Percentiles rank a stretch among this genome's conserved stretches.
Conservation (phyloP, 352 stramenopile genomes). For the Pythium aristosporum region DNA sequence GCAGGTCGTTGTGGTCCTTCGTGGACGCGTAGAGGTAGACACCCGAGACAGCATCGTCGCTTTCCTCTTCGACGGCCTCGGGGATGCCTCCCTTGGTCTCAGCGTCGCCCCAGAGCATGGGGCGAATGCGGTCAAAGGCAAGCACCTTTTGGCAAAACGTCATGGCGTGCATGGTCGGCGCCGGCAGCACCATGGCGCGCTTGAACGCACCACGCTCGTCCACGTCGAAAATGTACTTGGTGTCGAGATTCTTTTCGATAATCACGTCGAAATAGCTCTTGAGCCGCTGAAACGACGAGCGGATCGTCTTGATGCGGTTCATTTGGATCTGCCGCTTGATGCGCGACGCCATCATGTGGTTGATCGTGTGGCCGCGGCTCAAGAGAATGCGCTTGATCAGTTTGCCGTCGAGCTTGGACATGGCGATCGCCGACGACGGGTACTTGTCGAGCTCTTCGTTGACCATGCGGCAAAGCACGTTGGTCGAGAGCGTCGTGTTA, state of each 20-base stretch:
- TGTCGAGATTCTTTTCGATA: constrained; percentile 65
- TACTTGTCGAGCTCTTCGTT: constrained; percentile 66
- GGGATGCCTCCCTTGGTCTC: constrained; percentile 30
- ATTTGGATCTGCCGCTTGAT: constrained; percentile 75
- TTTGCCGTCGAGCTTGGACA: constrained; percentile 75
- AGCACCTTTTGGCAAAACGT: constrained; percentile 62
- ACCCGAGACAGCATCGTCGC: constrained; percentile 67
- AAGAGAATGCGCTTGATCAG: constrained; percentile 70
- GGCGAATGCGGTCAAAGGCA: constrained; percentile 54
- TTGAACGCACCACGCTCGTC: constrained; percentile 53
- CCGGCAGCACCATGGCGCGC: constrained; percentile 62
- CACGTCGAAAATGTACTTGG: constrained; percentile 51
- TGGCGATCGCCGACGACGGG: constrained; percentile 51
- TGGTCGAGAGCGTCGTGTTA: constrained; percentile 83
- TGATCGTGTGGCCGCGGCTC: constrained; percentile 68
- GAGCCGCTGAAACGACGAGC: constrained; percentile 67
- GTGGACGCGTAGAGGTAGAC: constrained; percentile 72
- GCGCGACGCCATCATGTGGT: constrained; percentile 84
- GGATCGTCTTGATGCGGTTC: constrained; percentile 51
- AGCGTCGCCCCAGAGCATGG: constrained; percentile 34
- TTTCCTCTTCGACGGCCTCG: constrained; percentile 54
- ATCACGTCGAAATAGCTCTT: constrained; percentile 61
- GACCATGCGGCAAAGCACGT: constrained; percentile 71
- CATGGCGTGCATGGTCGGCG: constrained; percentile 50
- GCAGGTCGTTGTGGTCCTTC: constrained; percentile 75